phyloP scores from a whole-genome alignment of 768 basidiomycete species.

The Neoboletus subvelutipes region DNA sequence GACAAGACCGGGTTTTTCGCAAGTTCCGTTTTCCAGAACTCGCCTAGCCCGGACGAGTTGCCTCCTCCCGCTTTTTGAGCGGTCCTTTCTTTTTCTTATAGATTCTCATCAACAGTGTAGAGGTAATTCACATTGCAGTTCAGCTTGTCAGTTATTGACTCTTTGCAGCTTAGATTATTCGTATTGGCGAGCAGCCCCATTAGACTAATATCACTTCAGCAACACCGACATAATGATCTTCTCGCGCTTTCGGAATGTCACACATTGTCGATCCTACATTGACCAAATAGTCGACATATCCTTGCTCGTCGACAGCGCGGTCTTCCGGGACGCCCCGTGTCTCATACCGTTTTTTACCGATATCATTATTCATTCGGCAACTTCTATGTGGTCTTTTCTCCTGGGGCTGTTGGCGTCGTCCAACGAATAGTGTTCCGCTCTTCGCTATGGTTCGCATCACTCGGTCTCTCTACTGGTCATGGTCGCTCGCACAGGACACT shows the following conservation, averaged over 20 bases:
- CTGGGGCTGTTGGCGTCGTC: slow-evolving; percentile 33
- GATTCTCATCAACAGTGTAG: slow-evolving; percentile 36
- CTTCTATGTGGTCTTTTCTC: slow-evolving; percentile 28
- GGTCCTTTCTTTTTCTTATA: slow-evolving; percentile 35
- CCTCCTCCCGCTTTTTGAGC: slow-evolving; percentile 62
- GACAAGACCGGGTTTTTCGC: slow-evolving; percentile 61
- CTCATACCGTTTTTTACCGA: slow-evolving; percentile 31
- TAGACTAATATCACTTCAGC: slow-evolving; percentile 38
- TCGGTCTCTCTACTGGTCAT: slow-evolving; percentile 34
- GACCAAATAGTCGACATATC: slow-evolving; percentile 6
- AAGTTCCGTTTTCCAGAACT: slow-evolving; percentile 83
- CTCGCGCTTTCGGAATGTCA: slow-evolving; percentile 26
- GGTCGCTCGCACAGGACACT: slow-evolving; percentile 41
- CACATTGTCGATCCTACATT: slow-evolving; percentile 20
- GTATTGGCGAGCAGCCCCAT: slow-evolving; percentile 35
- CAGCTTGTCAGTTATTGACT: neutral
- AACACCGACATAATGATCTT: slow-evolving; percentile 29
- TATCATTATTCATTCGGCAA: slow-evolving; percentile 48
- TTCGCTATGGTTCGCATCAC: slow-evolving; percentile 29
- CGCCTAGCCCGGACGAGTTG: slow-evolving; percentile 78
- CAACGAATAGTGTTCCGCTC: slow-evolving; percentile 31
- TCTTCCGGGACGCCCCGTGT: slow-evolving; percentile 24
- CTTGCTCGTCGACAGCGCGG: slow-evolving; percentile 11
- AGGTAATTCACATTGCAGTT: slow-evolving; percentile 31
- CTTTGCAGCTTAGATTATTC: slow-evolving; percentile 38